phyloP scores from a whole-genome alignment of 1,284 basidiomycete genomes.

The Ustilago crameri region DNA sequence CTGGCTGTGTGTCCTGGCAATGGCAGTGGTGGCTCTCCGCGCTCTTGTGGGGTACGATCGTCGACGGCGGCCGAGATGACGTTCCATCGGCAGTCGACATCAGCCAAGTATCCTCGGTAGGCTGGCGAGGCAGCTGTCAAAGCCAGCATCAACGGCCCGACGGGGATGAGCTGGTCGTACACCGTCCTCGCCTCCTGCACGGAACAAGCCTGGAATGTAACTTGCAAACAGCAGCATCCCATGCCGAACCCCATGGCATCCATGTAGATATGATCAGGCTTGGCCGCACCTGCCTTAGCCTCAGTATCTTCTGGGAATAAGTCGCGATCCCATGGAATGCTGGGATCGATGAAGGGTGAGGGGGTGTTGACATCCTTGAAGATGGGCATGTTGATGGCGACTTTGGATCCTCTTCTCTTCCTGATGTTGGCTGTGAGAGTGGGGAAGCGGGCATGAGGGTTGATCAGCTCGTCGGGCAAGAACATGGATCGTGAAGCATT shows the following conservation, averaged over 20 bases:
- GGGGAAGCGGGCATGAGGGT: constrained; percentile 97
- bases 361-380: constrained; percentile 89
- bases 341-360: constrained; percentile 87
- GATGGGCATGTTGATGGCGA: constrained; percentile 93
- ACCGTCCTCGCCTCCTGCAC: constrained; percentile 88
- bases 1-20: constrained; percentile 33
- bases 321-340: constrained; percentile 83
- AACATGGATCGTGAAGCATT: constrained; percentile 89
- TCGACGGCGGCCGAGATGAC: constrained; percentile 97
- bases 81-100: constrained; percentile 98
- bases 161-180: constrained; percentile 92
- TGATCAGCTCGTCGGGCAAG: constrained; percentile 93
- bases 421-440: constrained; percentile 97
- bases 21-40: constrained; percentile 74
- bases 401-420: constrained; percentile 87
- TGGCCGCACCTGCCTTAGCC: constrained; percentile 84
- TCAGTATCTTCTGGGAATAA: constrained; percentile 85
- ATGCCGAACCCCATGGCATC: constrained; percentile 99
- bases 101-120: constrained; percentile 92
- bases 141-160: constrained; percentile 95
- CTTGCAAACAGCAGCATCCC: constrained; percentile 97
- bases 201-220: constrained; percentile 97
- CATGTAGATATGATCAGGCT: constrained; percentile 92
- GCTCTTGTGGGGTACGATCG: constrained; percentile 93
- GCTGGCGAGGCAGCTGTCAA: constrained; percentile 92